Base-by-base conservation (phyloP, 352 stramenopile genomes). In the Aphanomyces euteiches region DNA sequence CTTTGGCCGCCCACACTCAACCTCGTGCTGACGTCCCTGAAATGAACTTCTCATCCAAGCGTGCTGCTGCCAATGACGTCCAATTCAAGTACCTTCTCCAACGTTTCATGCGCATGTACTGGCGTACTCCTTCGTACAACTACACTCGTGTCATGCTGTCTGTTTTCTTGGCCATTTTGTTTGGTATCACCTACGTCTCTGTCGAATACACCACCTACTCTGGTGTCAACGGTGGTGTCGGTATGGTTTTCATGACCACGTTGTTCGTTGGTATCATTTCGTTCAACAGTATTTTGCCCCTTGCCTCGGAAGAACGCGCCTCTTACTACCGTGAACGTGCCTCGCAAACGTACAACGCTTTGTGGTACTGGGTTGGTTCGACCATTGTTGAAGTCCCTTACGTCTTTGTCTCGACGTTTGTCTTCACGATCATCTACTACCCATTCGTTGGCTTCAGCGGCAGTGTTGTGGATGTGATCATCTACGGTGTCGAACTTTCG, bases 311-410 rank as follows among this genome's bases (percentile, higher is more conserved):
- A 8, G 89, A 97, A 64, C 80, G 93, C 47, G 90, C 92, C 28
- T 88, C 92, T 39, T 98, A 95, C 75, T 98, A 98, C 80, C 80
- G 92, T 5, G 93, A 98, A 74, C 90, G 94, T 36, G 84, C 88
- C 12, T 83, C 90, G n/a, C 74, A 93, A 73, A 98, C 96, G 70
- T 98, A 98, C 72, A 82, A 89, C 57, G 75, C 86, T 36, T 68
- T 84, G 2, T 88, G 90, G 73, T 94, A 98, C 68, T 87, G 85
- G 19, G 72, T 96, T 7, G 84, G 87, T 3, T 86, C 85, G 43
- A 93, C 81, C 7, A 36, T 98, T 39, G 79, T 82, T 4, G 93
- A 98, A 79, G 77, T 90, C 19, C 83, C 81, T 48, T 89, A 88
- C 66, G 76, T 85, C 0, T 61, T 80, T 41, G 40, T 83, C 28